Conservation (phyloP, 2,329 filamentous ascomycete genomes). For the Raffaelea deltoideospora region DNA sequence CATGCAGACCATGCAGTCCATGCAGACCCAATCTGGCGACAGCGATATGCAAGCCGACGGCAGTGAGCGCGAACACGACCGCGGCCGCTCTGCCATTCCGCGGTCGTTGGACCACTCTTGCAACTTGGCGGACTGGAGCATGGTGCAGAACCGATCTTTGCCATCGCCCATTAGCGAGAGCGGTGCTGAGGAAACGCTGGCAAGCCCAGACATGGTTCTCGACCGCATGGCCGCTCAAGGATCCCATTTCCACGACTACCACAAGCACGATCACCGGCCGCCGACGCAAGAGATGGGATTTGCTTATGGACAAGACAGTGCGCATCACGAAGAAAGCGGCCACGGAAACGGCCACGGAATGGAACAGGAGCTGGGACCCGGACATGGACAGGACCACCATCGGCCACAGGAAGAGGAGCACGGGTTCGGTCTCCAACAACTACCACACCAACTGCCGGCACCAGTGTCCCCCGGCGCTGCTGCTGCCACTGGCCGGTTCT, state of each 20-base stretch:
- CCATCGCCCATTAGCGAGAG: conserved; percentile 46
- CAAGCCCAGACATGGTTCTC: conserved; percentile 24
- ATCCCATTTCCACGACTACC: background rate
- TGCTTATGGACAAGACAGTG: too few relatives aligned
- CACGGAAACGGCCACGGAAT: background rate
- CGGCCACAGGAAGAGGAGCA: too few relatives aligned
- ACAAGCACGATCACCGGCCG: background rate
- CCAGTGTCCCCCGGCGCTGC: background rate
- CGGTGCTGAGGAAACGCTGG: conserved; percentile 27
- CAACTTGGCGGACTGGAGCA: conserved; percentile 30
- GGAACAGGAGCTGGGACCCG: too few relatives aligned
- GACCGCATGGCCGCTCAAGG: conserved; percentile 17
- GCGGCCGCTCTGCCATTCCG: conserved; percentile 30
- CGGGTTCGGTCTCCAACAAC: too few relatives aligned
- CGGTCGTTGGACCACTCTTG: conserved; percentile 26
- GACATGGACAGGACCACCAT: too few relatives aligned
- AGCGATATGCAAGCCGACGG: background rate
- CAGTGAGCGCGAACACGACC: background rate
- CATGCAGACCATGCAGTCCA: too few relatives aligned
- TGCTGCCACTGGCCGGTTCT: too few relatives aligned
- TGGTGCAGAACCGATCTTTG: conserved; percentile 35
- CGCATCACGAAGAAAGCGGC: too few relatives aligned
- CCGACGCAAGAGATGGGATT: too few relatives aligned
- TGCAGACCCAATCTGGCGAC: too few relatives aligned
- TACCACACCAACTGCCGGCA: background rate